Base-by-base conservation (phyloP, 1,284 basidiomycete species). In the Rhodotorula sp. region DNA sequence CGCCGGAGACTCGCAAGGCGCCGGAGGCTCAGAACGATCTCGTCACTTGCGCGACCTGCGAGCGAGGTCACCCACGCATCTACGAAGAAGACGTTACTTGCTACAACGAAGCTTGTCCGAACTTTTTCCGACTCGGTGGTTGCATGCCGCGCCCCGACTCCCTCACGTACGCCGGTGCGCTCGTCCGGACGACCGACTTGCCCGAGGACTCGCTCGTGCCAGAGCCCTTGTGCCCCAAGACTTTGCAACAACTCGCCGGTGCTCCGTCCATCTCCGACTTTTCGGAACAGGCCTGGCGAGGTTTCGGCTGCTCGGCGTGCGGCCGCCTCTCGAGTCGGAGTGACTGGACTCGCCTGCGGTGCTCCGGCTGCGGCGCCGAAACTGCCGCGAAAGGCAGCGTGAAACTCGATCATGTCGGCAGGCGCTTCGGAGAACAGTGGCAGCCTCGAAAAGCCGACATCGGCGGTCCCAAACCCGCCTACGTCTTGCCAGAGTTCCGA, bases 71-170 rank as follows among this genome's bases (percentile, higher is more conserved):
- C 14, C 29, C 37, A n/a, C 24, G 42, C 22, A 61, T 70, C 51
- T 70, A 68, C 48, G 17, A 37, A 4, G 66, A 56, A 29, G 44
- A 33, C n/a, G 55, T 74, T 24, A 24, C 45, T 15, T 74, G 73
- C 60, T 72, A 72, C 68, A 60, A 74, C 56, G 73, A 74, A 42
- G 49, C 33, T 1, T 74, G 73, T 49, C 12, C 4, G 12, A 14
- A n/a, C 29, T 74, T 74, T 64, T 74, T 74, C 64, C 51, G 58
- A 14, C 20, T 71, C 49, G 33, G 60, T 62, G 68, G 66, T 49
- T 10, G 2, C 6, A 63, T 70, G 51, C 61, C 62, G 6, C 10
- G 18, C 18, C 53, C 66, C 8, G 29, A 45, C 18, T n/a, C 53
- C 1, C 68, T 74, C 33, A 46, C 51, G 29, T 69, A 69, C 42